Conservation (phyloP, 2,329 filamentous ascomycete genomes). For the Exophiala lecanii-corni region DNA sequence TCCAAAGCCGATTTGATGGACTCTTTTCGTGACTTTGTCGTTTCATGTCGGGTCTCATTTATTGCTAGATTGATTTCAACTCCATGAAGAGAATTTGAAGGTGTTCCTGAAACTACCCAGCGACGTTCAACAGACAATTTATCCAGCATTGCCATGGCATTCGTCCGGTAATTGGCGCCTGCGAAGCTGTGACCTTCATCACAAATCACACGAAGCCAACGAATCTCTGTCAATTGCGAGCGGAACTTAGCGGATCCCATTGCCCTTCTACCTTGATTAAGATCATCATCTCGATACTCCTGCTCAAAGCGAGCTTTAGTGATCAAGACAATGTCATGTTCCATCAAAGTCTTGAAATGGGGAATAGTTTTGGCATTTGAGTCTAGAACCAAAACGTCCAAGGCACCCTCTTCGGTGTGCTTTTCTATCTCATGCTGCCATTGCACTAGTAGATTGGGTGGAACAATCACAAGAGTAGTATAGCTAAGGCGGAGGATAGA, state of each 20-base stretch:
- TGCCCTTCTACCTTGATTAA: slow-evolving; percentile 45
- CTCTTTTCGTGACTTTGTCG: slow-evolving; percentile 7
- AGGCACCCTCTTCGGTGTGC: slow-evolving; percentile 58
- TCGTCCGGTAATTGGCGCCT: slow-evolving; percentile 57
- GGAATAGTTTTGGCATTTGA: slow-evolving; percentile 53
- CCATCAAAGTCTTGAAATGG: slow-evolving; percentile 51
- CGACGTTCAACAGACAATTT: slow-evolving; percentile 61
- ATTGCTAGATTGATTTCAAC: slow-evolving; percentile 57
- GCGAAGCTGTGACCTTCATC: slow-evolving; percentile 89
- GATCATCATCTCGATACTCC: slow-evolving; percentile 52
- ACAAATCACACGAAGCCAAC: slow-evolving; percentile 84
- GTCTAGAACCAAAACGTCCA: slow-evolving; percentile 63
- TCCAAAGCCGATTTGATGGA: slow-evolving; percentile 17
- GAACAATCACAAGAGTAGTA: slow-evolving; percentile 73
- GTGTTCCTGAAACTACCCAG: slow-evolving; percentile 90
- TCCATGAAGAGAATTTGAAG: slow-evolving; percentile 76
- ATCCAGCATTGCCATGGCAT: slow-evolving; percentile 51
- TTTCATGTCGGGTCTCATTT: slow-evolving; percentile 30
- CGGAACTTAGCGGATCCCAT: slow-evolving; percentile 45
- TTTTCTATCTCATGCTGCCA: slow-evolving; percentile 78
- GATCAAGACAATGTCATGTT: slow-evolving; percentile 74
- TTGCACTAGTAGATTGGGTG: slow-evolving; percentile 75
- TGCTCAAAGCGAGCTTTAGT: slow-evolving; percentile 68
- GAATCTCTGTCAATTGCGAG: slow-evolving; percentile 64
- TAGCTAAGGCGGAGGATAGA: slow-evolving; percentile 57